Evolutionary conservation across 495 filamentous ascomycete species (phyloP).

Genomic region (Neurospora intermedia): DNA sequence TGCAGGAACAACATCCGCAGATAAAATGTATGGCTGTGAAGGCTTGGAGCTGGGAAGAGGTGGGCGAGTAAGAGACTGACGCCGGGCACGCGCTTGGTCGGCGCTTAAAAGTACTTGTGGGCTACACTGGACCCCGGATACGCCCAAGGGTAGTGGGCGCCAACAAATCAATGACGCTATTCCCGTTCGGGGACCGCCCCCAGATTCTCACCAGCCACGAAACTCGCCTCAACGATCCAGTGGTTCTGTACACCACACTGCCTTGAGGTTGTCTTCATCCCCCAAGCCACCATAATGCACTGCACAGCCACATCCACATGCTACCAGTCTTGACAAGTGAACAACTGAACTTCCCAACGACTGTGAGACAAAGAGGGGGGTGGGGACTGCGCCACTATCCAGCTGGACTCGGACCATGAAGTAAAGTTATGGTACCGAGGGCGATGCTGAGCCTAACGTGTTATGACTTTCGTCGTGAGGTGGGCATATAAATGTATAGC

Average conservation of each 20-base stretch:
- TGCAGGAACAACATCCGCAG: constrained; percentile 9
- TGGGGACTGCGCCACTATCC: neutral
- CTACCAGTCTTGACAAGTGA: neutral
- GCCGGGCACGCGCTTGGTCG: constrained; percentile 17
- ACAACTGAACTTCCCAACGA: neutral
- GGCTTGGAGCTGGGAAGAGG: neutral
- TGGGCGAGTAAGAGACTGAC: neutral
- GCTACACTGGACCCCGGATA: neutral
- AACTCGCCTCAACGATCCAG: neutral
- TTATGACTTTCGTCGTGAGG: neutral
- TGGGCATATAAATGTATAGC: neutral
- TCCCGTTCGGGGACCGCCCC: neutral
- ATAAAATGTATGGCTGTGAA: constrained; percentile 12
- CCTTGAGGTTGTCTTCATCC: neutral
- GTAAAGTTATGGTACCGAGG: neutral
- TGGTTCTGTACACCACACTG: neutral
- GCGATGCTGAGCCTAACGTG: neutral
- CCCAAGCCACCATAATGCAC: neutral
- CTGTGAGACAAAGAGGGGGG: neutral
- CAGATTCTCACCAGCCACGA: neutral
- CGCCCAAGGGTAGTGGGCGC: neutral
- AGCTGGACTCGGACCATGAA: neutral
- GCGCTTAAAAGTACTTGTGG: constrained; percentile 15
- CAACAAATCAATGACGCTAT: neutral
- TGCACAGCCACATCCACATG: neutral